Evolutionary conservation across 495 filamentous ascomycete species (phyloP).

Genomic region (Penicillium coprophilum): DNA sequence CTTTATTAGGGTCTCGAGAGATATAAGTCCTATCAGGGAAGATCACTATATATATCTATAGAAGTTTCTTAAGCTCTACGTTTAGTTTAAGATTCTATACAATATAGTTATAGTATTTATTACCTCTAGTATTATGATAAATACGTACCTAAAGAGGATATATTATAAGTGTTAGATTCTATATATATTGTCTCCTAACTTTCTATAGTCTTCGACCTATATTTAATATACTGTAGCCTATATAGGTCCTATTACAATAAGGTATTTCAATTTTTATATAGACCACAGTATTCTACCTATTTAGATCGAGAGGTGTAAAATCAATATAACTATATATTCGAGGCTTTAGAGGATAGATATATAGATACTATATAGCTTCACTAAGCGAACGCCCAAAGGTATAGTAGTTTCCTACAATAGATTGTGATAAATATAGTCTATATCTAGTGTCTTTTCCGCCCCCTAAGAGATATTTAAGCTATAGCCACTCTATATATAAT

Average conservation of each 20-base stretch:
- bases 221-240: conserved; percentile 11
- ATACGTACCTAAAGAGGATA: conserved; percentile 29
- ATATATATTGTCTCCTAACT: not conserved
- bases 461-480: conserved; percentile 31
- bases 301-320: conserved; percentile 15
- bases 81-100: conserved; percentile 9
- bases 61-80: conserved; percentile 15
- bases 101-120: conserved; percentile 22
- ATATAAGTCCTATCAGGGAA: conserved; percentile 10
- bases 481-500: conserved; percentile 32
- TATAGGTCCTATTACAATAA: conserved; percentile 16
- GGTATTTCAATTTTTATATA: conserved; percentile 13
- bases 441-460: conserved; percentile 24
- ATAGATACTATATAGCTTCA: conserved; percentile 10
- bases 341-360: conserved; percentile 11
- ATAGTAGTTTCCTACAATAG: conserved; percentile 8
- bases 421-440: conserved; percentile 20
- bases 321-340: conserved; percentile 12
- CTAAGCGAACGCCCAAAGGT: conserved; percentile 1
- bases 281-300: conserved; percentile 12
- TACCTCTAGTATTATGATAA: conserved; percentile 29
- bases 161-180: conserved; percentile 22
- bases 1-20: conserved; percentile 21
- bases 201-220: conserved; percentile 12
- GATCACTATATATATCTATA: conserved; percentile 24